Conservation (phyloP, 2,329 filamentous ascomycete species). For the Aspergillus sp. region DNA sequence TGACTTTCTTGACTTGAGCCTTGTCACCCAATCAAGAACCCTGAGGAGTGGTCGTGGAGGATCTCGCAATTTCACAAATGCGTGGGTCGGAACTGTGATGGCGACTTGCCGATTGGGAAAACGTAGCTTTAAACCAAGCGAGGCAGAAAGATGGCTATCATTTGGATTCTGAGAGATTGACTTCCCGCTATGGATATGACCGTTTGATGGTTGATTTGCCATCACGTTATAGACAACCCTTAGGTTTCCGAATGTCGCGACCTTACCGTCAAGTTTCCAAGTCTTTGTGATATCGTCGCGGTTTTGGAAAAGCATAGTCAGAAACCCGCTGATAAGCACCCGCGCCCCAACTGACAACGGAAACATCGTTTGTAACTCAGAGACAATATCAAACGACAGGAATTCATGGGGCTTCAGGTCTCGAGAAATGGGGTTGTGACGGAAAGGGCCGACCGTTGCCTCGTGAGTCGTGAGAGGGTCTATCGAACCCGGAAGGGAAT, state of each 20-base stretch:
- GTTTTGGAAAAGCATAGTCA: constrained; percentile 9
- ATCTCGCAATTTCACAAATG: constrained; percentile 8
- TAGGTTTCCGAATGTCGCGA: constrained; percentile 8
- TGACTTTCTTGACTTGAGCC: neutral
- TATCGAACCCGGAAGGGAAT: constrained; percentile 3
- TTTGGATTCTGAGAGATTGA: constrained; percentile 5
- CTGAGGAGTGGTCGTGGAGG: constrained; percentile 1
- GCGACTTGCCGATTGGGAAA: constrained; percentile 8
- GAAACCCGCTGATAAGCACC: constrained; percentile 10
- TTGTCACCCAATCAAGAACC: neutral
- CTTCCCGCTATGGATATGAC: constrained; percentile 4
- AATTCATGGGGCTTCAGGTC: constrained; percentile 9
- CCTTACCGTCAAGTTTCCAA: constrained; percentile 9
- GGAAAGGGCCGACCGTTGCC: constrained; percentile 6
- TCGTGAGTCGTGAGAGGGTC: too few relatives aligned
- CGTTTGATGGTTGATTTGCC: constrained; percentile 5
- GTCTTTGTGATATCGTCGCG: constrained; percentile 9
- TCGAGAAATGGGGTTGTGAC: constrained; percentile 6
- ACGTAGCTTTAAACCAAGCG: constrained; percentile 10
- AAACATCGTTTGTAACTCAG: constrained; percentile 8
- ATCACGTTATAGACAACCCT: constrained; percentile 10
- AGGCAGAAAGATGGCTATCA: constrained; percentile 1
- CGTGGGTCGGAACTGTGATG: constrained; percentile 10
- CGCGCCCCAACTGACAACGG: constrained; percentile 10
- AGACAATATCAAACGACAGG: constrained; percentile 5